Evolutionary conservation across 768 basidiomycete species (phyloP), one percentile per base, ranked within the genome.

Genomic region (Suillus cothurnatus): DNA sequence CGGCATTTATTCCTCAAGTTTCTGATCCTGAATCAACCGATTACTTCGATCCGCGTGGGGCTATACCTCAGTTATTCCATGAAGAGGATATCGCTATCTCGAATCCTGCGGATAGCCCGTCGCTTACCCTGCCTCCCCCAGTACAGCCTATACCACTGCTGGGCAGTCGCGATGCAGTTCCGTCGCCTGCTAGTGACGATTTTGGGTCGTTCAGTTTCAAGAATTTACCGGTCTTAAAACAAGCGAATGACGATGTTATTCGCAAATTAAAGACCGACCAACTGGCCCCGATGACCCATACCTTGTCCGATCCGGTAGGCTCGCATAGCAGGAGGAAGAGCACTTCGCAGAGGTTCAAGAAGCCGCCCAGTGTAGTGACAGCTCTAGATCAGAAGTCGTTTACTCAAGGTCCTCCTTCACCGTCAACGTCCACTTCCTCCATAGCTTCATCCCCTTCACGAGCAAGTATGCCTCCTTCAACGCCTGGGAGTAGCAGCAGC

Each of bases 171-270:
- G 82, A 85, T 14, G 72, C 73, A 6, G 80, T 78, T 21, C 73
- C 79, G 7, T 85, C 90, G 34, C 85, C 88, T 39, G 85, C 85
- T 21, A 87, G 86, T 68, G 94, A 97, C 71, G 96, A 98, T 72
- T 99, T 99, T 78, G 97, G 97, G 26, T 90, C 94, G 0, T 99
- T 99, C 82, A 95, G 91, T 78, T 99, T 95, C 86, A 98, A 98
- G 84, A 99, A 99, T 74, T 77, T 98, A 49, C 94, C 94, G 0
- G 87, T 97, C 8, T 81, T 99, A 77, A 99, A 99, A 80, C 95
- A 98, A 78, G 95, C 94, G 21, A 99, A 99, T 75, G 97, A 99
- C 78, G 96, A 99, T 74, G 89, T 99, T 70, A 97, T 99, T 70
- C 89, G 94, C 66, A 97, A 98, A 78, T 83, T 99, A 73, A 91